phyloP scores from a whole-genome alignment of 2,329 filamentous ascomycete species.

The Fusarium sp. region DNA sequence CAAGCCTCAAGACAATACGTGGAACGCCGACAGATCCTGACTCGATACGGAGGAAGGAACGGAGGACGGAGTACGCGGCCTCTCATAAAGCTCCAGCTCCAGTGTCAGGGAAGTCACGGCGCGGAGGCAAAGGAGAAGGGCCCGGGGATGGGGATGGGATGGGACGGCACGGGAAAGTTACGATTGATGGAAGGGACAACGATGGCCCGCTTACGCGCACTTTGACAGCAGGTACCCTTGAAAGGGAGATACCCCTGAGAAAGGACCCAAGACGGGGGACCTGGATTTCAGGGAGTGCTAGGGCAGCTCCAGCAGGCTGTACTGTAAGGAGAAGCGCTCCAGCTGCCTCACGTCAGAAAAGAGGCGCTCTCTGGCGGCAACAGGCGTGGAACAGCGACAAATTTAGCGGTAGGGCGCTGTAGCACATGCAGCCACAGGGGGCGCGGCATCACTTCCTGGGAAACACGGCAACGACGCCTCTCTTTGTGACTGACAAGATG shows the following conservation, averaged over 20 bases:
- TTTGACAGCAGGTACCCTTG: conserved; percentile 18
- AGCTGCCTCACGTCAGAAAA: background rate
- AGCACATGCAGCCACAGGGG: conserved; percentile 28
- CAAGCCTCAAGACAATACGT: conserved; percentile 32
- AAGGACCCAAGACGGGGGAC: background rate
- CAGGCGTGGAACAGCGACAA: background rate
- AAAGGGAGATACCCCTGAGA: conserved; percentile 29
- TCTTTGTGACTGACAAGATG: conserved; percentile 1
- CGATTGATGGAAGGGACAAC: conserved; percentile 27
- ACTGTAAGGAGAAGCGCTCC: background rate
- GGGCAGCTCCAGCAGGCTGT: background rate
- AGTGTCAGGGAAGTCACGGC: conserved; percentile 11
- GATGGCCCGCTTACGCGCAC: conserved; percentile 5
- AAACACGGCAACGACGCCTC: background rate
- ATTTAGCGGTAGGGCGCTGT: conserved; percentile 11
- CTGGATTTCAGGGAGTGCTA: conserved; percentile 13
- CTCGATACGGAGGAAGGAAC: conserved; percentile 31
- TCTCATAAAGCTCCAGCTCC: conserved; percentile 5
- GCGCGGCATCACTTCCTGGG: background rate
- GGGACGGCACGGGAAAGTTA: conserved; percentile 13
- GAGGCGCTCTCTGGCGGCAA: background rate
- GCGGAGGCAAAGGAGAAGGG: background rate
- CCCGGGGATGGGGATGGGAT: background rate
- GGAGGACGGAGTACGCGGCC: conserved; percentile 27
- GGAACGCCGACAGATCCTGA: conserved; percentile 35